Base-by-base conservation (phyloP, 768 basidiomycete genomes). In the Xanthoconium stramineum region DNA sequence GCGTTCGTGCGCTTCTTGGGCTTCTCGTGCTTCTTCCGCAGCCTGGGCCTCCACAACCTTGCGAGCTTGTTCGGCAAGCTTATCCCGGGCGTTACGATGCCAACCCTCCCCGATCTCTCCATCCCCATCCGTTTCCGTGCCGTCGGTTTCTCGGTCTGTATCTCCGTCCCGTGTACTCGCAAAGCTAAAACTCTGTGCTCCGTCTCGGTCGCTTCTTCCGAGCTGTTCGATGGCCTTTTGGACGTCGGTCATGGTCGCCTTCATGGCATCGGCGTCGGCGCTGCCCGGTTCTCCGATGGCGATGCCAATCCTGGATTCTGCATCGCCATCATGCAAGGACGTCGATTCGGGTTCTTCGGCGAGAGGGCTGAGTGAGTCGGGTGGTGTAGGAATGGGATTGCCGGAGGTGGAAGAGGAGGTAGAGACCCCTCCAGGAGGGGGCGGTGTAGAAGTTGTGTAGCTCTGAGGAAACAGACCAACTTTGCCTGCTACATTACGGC, bases 181-280 rank as follows among this genome's bases (percentile, higher is more conserved):
- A 65, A 92, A 94, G 62, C 88, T 89, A 70, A 90, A 90, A 63
- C 89, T 88, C 30, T 84, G 80, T 1, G 78, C 74, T 8, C 82
- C 84, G 54, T 87, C 83, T 15, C 75, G 74, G 63, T 81, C 80
- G 32, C 74, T 75, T 44, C 78, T 75, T 9, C 86, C 89, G 28
- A 94, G 84, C 63, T 94, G 90, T 57, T 94, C 90, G 63, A 95
- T 94, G 19, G 92, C 93, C 60, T 90, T 76, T 70, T 96, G 90
- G 7, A 96, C 90, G 55, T 95, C 92, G 3, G 88, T 92, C 79
- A 95, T 80, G 3, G 93, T 96, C 2, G 87, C 90, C 38, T 83
- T 83, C 89, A 96, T 93, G 54, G 89, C 82, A 57, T 83, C 83
- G 14, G 74, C 80, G 44, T 80, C 63, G 30, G 37, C 57, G 44